phyloP scores from a whole-genome alignment of 345 rosid genomes.

The Syzygium grande region DNA sequence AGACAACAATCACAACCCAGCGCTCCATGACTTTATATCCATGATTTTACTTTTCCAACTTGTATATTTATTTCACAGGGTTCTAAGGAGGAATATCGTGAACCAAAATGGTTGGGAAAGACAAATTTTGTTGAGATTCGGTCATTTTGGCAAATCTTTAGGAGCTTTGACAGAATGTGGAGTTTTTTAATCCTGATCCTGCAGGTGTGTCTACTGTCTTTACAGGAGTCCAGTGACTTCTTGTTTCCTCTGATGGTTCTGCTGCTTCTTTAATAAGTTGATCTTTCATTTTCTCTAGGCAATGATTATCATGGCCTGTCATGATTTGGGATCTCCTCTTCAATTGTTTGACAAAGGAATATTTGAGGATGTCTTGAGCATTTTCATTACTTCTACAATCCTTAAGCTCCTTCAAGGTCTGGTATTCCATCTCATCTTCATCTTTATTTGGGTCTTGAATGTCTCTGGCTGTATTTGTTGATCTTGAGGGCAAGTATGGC shows the following conservation, averaged over 20 bases:
- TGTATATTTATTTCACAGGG: constrained; percentile 29
- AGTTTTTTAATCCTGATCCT: constrained; percentile 81
- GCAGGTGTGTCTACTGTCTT: constrained; percentile 44
- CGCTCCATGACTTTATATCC: background rate
- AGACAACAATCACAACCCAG: background rate
- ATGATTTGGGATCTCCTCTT: constrained; percentile 82
- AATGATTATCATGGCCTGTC: constrained; percentile 93
- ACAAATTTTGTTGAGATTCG: constrained; percentile 89
- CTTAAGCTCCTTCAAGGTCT: constrained; percentile 73
- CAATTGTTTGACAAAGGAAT: constrained; percentile 57
- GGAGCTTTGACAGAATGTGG: constrained; percentile 99
- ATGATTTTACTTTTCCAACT: background rate
- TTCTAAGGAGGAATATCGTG: constrained; percentile 22
- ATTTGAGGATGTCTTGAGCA: constrained; percentile 88
- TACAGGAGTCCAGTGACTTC: background rate
- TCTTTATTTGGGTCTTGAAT: background rate
- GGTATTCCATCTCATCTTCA: background rate
- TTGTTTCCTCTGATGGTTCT: background rate
- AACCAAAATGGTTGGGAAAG: constrained; percentile 77
- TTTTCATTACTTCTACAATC: constrained; percentile 80
- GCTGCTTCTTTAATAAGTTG: background rate
- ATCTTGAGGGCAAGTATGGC: background rate
- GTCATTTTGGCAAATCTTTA: constrained; percentile 92
- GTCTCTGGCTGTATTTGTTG: background rate
- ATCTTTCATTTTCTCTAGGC: constrained; percentile 37